These are phyloP conservation scores for Fusarium sp. DNA, from an alignment of 2,329 filamentous ascomycete species.

Conservation along the genomic window DNA sequence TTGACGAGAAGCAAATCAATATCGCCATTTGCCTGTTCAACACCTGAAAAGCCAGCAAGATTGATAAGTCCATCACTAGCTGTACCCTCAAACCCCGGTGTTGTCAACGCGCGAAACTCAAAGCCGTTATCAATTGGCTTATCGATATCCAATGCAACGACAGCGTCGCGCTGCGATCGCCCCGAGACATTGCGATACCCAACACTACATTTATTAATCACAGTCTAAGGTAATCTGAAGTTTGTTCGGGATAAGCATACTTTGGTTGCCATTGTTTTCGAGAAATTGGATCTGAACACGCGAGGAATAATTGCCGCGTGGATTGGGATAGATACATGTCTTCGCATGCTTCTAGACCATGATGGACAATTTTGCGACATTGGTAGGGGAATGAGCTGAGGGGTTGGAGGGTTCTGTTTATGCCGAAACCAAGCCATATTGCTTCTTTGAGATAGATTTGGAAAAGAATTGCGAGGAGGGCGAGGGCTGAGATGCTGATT, in stretches of 20 bases:
- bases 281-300: constrained; percentile 36
- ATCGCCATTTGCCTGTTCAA: constrained; percentile 38
- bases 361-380: constrained; percentile 38
- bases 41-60: constrained; percentile 47
- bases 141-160: constrained; percentile 51
- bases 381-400: constrained; percentile 42
- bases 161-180: constrained; percentile 47
- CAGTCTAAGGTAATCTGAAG: neutral
- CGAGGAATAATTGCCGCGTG: constrained; percentile 41
- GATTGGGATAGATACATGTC: constrained; percentile 44
- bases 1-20: constrained; percentile 37
- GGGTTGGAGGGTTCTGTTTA: constrained; percentile 35
- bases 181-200: constrained; percentile 44
- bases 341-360: constrained; percentile 39
- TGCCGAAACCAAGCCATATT: constrained; percentile 40
- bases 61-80: constrained; percentile 48
- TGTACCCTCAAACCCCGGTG: constrained; percentile 46
- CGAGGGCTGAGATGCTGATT: constrained; percentile 22
- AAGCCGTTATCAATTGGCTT: constrained; percentile 38
- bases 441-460: constrained; percentile 39
- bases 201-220: constrained; percentile 4
- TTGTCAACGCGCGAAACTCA: constrained; percentile 41
- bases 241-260: neutral
- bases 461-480: constrained; percentile 34
- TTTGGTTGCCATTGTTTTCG: constrained; percentile 38